Percentiles rank a stretch among this genome's conserved stretches.
Evolutionary conservation across 2,329 filamentous ascomycete genomes (phyloP).

Genomic region (Tolypocladium sp.): DNA sequence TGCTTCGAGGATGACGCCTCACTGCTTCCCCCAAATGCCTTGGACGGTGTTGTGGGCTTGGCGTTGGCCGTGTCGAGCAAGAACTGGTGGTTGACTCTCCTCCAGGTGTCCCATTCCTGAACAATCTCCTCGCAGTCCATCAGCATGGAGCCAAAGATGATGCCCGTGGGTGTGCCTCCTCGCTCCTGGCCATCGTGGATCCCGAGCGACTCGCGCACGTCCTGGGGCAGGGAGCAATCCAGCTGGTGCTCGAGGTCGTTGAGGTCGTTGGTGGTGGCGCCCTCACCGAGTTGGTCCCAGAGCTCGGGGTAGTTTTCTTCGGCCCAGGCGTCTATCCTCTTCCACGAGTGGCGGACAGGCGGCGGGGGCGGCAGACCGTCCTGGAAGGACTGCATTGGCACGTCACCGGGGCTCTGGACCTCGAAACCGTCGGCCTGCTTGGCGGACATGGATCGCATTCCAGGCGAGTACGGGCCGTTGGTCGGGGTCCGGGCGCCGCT

Average conservation of each 20-base stretch:
- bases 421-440: slow-evolving; percentile 60
- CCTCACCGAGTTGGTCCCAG: slow-evolving; percentile 86
- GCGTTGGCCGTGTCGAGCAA: slow-evolving; percentile 51
- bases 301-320: slow-evolving; percentile 95
- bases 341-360: slow-evolving; percentile 83
- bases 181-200: slow-evolving; percentile 96
- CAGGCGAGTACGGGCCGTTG: slow-evolving; percentile 76
- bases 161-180: slow-evolving; percentile 79
- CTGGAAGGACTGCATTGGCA: slow-evolving; percentile 92
- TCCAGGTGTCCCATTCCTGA: slow-evolving; percentile 96
- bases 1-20: slow-evolving; percentile 62
- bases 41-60: slow-evolving; percentile 57
- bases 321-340: slow-evolving; percentile 85
- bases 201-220: slow-evolving; percentile 85
- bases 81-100: slow-evolving; percentile 84
- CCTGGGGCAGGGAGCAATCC: slow-evolving; percentile 86
- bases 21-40: slow-evolving; percentile 57
- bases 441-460: slow-evolving; percentile 71
- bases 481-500: slow-evolving; percentile 39
- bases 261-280: slow-evolving; percentile 85
- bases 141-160: slow-evolving; percentile 90
- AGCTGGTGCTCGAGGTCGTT: slow-evolving; percentile 95
- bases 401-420: slow-evolving; percentile 67
- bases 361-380: slow-evolving; percentile 87
- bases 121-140: slow-evolving; percentile 97